phyloP scores from a whole-genome alignment of 305 asterid genomes.

The Fraxinus dipetala region DNA sequence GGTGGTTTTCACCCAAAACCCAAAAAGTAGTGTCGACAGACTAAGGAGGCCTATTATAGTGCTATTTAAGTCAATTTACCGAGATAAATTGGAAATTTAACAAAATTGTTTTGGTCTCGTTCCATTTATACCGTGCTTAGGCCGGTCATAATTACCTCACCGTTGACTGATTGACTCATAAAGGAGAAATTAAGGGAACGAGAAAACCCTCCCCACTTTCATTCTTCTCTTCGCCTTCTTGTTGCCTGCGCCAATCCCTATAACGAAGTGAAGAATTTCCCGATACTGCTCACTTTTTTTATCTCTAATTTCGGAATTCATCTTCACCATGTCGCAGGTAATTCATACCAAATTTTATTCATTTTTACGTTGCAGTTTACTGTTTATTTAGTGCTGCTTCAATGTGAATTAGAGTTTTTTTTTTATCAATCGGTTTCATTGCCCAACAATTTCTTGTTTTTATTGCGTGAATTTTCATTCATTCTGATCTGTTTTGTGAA shows the following conservation, averaged over 20 bases:
- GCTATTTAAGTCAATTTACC: background rate
- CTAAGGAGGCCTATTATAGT: background rate
- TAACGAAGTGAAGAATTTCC: background rate
- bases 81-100: background rate
- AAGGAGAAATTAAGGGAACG: background rate
- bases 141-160: background rate
- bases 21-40: too few species aligned
- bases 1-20: too few species aligned
- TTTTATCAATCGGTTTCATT: background rate
- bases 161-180: slow-evolving; percentile 1
- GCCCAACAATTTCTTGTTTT: background rate
- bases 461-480: background rate
- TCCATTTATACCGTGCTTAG: background rate
- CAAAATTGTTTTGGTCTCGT: slow-evolving; percentile 9
- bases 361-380: background rate
- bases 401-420: background rate
- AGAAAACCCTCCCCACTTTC: background rate
- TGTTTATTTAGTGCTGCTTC: background rate
- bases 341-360: background rate
- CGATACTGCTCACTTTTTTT: background rate
- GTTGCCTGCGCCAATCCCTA: background rate
- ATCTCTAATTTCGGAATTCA: background rate
- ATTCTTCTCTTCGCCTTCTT: background rate
- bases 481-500: background rate
- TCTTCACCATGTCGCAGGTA: background rate